phyloP scores from a whole-genome alignment of 164 flowering plant genomes.

The Amborella trichopoda region DNA sequence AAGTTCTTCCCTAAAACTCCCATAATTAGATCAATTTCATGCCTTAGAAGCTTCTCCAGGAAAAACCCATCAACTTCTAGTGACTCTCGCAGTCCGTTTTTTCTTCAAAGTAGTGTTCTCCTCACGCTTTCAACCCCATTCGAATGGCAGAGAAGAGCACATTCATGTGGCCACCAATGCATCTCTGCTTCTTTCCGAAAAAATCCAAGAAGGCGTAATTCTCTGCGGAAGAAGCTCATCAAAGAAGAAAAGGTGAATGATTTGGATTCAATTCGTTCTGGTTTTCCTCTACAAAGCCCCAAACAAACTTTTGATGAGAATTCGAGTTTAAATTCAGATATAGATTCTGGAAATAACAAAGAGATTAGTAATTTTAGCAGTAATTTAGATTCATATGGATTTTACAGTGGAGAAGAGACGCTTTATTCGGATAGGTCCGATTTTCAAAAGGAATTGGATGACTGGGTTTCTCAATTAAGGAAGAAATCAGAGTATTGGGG shows the following conservation, averaged over 20 bases:
- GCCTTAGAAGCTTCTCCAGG: constrained; percentile 38
- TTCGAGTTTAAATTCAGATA: constrained; percentile 2
- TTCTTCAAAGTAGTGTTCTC: no score
- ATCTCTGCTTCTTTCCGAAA: constrained; percentile 46
- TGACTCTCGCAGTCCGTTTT: no score
- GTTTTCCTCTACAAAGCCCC: constrained; percentile 10
- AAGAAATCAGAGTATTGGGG: constrained; percentile 69
- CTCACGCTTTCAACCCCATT: constrained; percentile 6
- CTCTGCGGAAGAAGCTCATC: constrained; percentile 53
- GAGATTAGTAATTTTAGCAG: constrained; percentile 5
- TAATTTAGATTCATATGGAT: constrained; percentile 2
- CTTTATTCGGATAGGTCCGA: constrained; percentile 23
- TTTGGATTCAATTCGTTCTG: constrained; percentile 8
- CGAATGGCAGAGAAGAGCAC: constrained; percentile 6
- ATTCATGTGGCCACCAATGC: no score
- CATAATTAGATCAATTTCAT: constrained; percentile 20
- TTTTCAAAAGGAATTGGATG: constrained; percentile 38
- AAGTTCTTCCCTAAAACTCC: constrained; percentile 1
- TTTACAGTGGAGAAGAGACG: constrained; percentile 5
- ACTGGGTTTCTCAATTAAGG: constrained; percentile 60
- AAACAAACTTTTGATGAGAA: constrained; percentile 8
- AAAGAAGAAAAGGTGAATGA: constrained; percentile 39
- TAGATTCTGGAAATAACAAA: constrained; percentile 8
- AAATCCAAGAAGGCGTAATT: constrained; percentile 41
- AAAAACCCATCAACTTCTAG: constrained; percentile 1